Evolutionary conservation across 2,329 filamentous ascomycete genomes (phyloP), one percentile per base, ranked within the genome.

Genomic region (Metarhizium album): DNA sequence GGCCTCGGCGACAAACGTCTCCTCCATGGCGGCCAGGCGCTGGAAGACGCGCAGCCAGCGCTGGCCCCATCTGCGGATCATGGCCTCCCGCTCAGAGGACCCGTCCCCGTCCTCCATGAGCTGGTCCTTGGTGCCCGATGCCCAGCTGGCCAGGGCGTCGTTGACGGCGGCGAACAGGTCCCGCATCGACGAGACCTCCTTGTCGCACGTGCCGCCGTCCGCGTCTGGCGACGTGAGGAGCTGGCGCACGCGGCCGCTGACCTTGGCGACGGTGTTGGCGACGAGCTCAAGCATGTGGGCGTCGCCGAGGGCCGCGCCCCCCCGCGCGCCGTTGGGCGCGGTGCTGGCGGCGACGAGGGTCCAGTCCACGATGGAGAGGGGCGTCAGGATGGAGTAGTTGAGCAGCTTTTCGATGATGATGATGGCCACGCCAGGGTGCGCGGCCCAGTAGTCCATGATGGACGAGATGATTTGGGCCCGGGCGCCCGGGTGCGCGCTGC

Each of bases 321-420:
- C 79, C 35, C 68, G 67, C 9, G 67, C 65, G 40, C 71, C 71
- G 42, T 64, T 64, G n/a, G 67, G 74, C 54, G 88, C 68, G 18
- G 67, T 65, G 46, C 60, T 63, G n/a, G 63, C 82, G n/a, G 63
- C 82, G 31, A 82, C 75, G 13, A 98, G 75, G 1, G 88, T 88
- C 93, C 93, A 98, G 62, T 95, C 84, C 46, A 96, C 79, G 27
- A 98, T 90, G 16, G 84, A 84, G 52, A 83, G 74, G 0, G 93
- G 93, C 8, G 86, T 90, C 35, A 98, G 76, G 59, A 98, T 95
- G 14, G 87, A 90, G 71, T 96, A 98, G 71, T 97, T 98, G 59
- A 98, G 83, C 4, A 98, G 79, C 69, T 97, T 97, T 73, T 97
- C 91, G 52, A 97, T 79, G 60, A 98, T 95, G 59, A 87, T 87